Evolutionary conservation across 345 rosid genomes (phyloP).

Genomic region (Ceriops decandra): DNA sequence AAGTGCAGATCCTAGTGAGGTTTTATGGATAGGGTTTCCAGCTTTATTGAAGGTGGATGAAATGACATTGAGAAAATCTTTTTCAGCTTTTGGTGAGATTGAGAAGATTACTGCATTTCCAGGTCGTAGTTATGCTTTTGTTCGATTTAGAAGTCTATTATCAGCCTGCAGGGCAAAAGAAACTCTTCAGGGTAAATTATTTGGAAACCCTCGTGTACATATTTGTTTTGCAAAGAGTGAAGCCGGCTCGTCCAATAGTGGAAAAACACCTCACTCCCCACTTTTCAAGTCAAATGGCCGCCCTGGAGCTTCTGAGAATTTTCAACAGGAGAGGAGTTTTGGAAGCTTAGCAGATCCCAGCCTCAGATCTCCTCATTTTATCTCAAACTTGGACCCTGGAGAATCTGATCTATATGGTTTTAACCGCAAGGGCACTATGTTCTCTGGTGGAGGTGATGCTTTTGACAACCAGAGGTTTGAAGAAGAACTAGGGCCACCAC

Average conservation of each 20-base stretch:
- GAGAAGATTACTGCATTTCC: conserved; percentile 80
- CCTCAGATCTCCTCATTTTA: conserved; percentile 37
- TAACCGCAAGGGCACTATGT: conserved; percentile 43
- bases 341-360: conserved; percentile 17
- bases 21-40: conserved; percentile 91
- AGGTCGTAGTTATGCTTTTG: conserved; percentile 97
- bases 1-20: conserved; percentile 84
- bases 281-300: conserved; percentile 43
- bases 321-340: conserved; percentile 42
- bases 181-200: conserved; percentile 85
- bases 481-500: conserved; percentile 30
- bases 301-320: conserved; percentile 51
- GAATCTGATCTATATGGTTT: conserved; percentile 48
- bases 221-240: conserved; percentile 90
- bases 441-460: conserved; percentile 42
- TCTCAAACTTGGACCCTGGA: conserved; percentile 38
- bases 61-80: conserved; percentile 61
- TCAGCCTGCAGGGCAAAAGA: conserved; percentile 91
- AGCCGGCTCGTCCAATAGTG: conserved; percentile 52
- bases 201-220: conserved; percentile 95
- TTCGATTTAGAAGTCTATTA: conserved; percentile 52
- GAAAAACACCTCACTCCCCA: conserved; percentile 64
- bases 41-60: conserved; percentile 80
- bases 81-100: conserved; percentile 86
- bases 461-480: conserved; percentile 38